phyloP scores from a whole-genome alignment of 352 stramenopile genomes.

The Hyaloperonospora brassicae region DNA sequence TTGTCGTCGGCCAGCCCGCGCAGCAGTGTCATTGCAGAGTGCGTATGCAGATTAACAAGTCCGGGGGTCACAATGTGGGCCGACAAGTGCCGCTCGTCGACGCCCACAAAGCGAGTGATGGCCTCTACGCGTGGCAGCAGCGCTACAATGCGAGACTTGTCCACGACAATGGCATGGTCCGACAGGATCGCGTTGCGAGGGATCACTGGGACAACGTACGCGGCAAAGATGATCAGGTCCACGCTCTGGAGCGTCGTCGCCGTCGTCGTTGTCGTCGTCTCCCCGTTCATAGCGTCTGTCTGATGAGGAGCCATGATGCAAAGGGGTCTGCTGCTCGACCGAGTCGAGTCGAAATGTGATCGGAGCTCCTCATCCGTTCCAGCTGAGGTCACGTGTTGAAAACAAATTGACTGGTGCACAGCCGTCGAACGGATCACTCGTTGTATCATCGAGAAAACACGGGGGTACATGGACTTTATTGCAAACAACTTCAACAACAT shows the following conservation, averaged over 20 bases:
- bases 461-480: no score
- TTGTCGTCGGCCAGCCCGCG: conserved; percentile 85
- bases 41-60: conserved; percentile 84
- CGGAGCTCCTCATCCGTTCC: no score
- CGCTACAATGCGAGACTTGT: conserved; percentile 62
- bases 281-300: background rate
- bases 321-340: no score
- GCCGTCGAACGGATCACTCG: no score
- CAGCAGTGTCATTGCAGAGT: conserved; percentile 80
- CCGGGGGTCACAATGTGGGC: conserved; percentile 78
- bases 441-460: no score
- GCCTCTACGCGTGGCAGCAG: conserved; percentile 56
- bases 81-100: conserved; percentile 34
- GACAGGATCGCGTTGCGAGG: conserved; percentile 57
- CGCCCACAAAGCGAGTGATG: conserved; percentile 37
- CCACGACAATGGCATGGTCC: conserved; percentile 71
- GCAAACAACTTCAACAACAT: no score
- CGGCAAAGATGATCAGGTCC: conserved; percentile 71
- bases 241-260: conserved; percentile 25
- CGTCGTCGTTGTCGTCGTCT: background rate
- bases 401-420: no score
- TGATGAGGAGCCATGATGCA: conserved; percentile 21
- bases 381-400: no score
- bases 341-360: no score
- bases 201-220: conserved; percentile 76